Evolutionary conservation across 805 yeast species (phyloP).

Genomic region (Spathaspora passalidarum): DNA sequence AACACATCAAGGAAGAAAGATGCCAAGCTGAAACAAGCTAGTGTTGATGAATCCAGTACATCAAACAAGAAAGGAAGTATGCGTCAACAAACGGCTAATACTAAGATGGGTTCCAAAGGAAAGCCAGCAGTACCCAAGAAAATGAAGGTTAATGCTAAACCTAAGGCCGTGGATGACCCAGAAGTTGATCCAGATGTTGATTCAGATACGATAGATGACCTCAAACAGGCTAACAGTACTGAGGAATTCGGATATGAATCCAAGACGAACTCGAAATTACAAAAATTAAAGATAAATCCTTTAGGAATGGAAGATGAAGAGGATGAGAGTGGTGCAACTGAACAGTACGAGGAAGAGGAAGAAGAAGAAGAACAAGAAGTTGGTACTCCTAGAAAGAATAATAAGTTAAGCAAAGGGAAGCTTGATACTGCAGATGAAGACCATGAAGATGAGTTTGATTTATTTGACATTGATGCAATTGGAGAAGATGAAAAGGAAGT

Average conservation of each 20-base stretch:
- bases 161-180: too few species aligned
- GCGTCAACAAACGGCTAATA: neutral
- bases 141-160: too few species aligned
- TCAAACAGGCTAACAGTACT: neutral
- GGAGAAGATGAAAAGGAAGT: conserved; percentile 1
- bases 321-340: neutral
- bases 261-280: neutral
- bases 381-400: neutral
- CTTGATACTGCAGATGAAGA: neutral
- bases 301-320: neutral
- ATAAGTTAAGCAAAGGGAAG: neutral
- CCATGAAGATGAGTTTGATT: conserved; percentile 2
- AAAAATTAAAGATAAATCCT: neutral
- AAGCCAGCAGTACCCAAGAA: too few species aligned
- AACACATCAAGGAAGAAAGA: too few species aligned
- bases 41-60: too few species aligned
- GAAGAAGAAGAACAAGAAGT: neutral
- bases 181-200: neutral
- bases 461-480: conserved; percentile 1
- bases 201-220: neutral
- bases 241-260: neutral
- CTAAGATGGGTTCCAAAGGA: too few species aligned
- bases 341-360: conserved; percentile 6
- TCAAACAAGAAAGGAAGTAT: neutral
- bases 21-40: too few species aligned